A percentile compares a stretch with the other conserved stretches of the same genome.
These are phyloP conservation scores for Elongisporangium anandrum DNA, from an alignment of 352 stramenopile genomes.

Conservation along the genomic window DNA sequence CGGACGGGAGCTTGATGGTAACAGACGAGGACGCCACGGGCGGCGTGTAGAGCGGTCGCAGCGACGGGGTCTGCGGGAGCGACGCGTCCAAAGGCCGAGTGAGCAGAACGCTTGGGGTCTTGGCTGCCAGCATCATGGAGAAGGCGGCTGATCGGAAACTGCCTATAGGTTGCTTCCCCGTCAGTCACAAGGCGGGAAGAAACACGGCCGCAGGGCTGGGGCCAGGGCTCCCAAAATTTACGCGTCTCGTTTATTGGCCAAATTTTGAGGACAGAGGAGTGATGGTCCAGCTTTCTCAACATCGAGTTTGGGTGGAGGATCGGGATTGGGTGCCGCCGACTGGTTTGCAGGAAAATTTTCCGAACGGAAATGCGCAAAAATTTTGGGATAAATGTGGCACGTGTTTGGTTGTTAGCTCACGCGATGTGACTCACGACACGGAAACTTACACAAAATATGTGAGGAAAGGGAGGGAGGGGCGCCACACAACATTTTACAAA, in stretches of 20 bases:
- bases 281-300: not conserved
- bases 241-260: not conserved
- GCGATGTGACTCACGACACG: not conserved
- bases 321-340: not conserved
- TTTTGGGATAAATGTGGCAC: not conserved
- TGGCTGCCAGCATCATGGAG: not conserved
- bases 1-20: not conserved
- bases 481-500: not conserved
- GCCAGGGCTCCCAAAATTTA: not conserved
- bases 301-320: not conserved
- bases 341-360: not conserved
- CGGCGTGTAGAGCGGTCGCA: conserved; percentile 8
- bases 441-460: not conserved
- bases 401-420: not conserved
- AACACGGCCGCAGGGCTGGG: not conserved
- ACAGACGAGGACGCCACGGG: not conserved
- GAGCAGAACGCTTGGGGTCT: not conserved
- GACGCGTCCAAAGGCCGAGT: not conserved
- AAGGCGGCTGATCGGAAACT: not conserved
- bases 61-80: not conserved
- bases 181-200: not conserved
- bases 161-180: not conserved
- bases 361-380: not conserved
- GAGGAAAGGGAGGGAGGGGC: not conserved
- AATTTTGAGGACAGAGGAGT: not conserved